These are phyloP conservation scores for Amanita pseudoporphyria DNA, from an alignment of 768 basidiomycete species.

Conservation along the genomic window DNA sequence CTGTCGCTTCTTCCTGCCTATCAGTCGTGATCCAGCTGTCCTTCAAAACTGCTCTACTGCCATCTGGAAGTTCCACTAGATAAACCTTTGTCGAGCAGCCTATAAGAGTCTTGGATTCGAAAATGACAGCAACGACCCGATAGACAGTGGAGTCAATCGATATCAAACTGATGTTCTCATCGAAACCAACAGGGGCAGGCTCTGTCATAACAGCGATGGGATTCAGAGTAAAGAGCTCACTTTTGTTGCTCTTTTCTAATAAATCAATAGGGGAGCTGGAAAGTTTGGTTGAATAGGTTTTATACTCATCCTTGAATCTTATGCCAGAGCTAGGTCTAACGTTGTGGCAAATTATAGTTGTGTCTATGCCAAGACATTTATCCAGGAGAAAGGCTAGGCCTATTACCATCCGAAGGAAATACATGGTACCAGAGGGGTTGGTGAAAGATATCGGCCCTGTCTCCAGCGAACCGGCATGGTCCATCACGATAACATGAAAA, in stretches of 20 bases:
- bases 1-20: not conserved
- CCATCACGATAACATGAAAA: no score
- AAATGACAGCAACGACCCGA: not conserved
- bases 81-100: no score
- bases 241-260: no score
- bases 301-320: not conserved
- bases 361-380: not conserved
- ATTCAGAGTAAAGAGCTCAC: not conserved
- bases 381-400: not conserved
- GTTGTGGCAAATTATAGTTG: no score
- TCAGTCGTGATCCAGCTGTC: no score
- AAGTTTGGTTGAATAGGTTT: not conserved
- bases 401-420: not conserved
- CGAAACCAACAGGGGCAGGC: not conserved
- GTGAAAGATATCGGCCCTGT: no score
- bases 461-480: not conserved
- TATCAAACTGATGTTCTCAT: not conserved
- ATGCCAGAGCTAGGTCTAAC: not conserved
- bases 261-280: not conserved
- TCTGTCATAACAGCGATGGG: not conserved
- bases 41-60: no score
- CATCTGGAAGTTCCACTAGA: not conserved
- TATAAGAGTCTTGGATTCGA: not conserved
- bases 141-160: not conserved
- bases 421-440: not conserved